Conservation (phyloP, 2,329 filamentous ascomycete genomes). For the Ophiostoma populinum region DNA sequence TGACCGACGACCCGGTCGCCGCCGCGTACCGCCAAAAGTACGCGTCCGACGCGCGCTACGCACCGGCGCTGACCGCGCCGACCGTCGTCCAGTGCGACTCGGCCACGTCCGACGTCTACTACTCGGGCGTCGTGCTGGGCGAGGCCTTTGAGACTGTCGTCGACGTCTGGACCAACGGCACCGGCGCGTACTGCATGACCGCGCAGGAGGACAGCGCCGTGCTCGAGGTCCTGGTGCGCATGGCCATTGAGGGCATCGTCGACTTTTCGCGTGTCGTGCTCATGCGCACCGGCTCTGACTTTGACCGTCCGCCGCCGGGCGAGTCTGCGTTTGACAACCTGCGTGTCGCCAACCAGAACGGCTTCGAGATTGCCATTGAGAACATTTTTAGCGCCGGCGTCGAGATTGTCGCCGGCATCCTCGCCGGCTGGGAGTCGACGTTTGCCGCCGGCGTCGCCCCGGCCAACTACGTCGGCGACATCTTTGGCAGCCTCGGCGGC, state of each 20-base stretch:
- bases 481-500: constrained; percentile 51
- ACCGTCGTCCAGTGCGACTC: constrained; percentile 46
- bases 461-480: constrained; percentile 52
- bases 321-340: constrained; percentile 41
- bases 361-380: constrained; percentile 41
- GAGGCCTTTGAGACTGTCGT: constrained; percentile 50
- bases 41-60: constrained; percentile 21
- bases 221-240: constrained; percentile 46
- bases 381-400: constrained; percentile 53
- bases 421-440: constrained; percentile 39
- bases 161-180: constrained; percentile 47
- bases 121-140: constrained; percentile 40
- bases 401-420: constrained; percentile 45
- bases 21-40: constrained; percentile 38
- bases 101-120: constrained; percentile 58
- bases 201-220: constrained; percentile 59
- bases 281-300: constrained; percentile 51
- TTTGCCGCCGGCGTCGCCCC: constrained; percentile 40
- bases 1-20: constrained; percentile 33
- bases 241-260: constrained; percentile 35
- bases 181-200: constrained; percentile 49
- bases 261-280: constrained; percentile 52
- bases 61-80: constrained; percentile 28
- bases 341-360: constrained; percentile 41
- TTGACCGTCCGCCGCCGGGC: constrained; percentile 49